Evolutionary conservation across 2,329 filamentous ascomycete species (phyloP), one percentile per base, ranked within the genome.

Genomic region (Penicillium sp.): DNA sequence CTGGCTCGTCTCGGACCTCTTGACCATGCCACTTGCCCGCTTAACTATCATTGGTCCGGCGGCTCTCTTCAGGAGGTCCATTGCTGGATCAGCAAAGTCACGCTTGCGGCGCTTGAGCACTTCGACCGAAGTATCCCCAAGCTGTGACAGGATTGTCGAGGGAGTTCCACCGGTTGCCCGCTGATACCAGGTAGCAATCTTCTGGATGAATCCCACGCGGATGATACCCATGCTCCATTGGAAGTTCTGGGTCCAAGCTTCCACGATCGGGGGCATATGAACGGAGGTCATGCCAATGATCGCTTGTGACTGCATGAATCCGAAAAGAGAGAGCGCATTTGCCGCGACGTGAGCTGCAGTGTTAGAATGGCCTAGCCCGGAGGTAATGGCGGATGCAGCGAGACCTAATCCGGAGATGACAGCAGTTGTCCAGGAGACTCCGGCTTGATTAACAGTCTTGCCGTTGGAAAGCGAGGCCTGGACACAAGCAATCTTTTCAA

Each of bases 141-240:
- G 79, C 26, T 85, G 86, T 61, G 90, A 88, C 43, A 97, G 84
- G 33, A 95, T 81, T 16, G 85, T 89, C 4, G 90, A 87, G 0
- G 93, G 89, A 0, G 84, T 91, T 60, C 93, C 93, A 50, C 93
- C 93, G 3, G 93, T 97, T 3, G 93, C 84, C 59, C 92, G 89
- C 77, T 96, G 92, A 72, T 97, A 97, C 93, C 93, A 97, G 35
- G 91, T 96, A 59, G 90, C 90, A 68, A 96, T 89, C 45, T 80
- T 81, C 77, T 97, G 91, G 77, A 97, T 84, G 73, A 96, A 97
- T n/a, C 80, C 81, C 40, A 97, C 82, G 49, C 84, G 84, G 67
- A 97, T 96, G 67, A 97, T 91, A 66, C 93, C 93, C 90, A 97
- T 94, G 69, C 88, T 95, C 93, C 93, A 97, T 71, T 95, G 89